Evolutionary conservation across 2,329 filamentous ascomycete genomes (phyloP).

Genomic region (Pestalotiopsis sp.): DNA sequence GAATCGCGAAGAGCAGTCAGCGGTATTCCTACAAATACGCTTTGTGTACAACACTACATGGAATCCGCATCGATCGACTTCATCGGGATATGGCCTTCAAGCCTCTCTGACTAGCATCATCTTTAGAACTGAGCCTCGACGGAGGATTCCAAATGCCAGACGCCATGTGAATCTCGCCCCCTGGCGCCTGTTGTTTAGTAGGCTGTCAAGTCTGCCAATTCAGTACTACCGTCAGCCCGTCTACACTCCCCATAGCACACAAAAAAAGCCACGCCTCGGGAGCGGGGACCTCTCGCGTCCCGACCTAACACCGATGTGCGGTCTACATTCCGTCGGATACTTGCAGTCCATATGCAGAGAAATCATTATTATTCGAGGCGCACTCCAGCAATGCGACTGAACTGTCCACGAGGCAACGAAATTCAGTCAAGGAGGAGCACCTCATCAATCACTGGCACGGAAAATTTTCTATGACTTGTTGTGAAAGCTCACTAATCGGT

Average conservation of each 20-base stretch:
- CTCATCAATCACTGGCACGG: background rate
- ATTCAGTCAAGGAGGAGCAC: background rate
- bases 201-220: background rate
- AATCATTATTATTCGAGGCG: background rate
- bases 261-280: background rate
- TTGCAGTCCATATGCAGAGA: background rate
- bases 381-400: background rate
- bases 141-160: too few relatives aligned
- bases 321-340: background rate
- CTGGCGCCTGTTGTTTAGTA: background rate
- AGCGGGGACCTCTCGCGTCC: conserved; percentile 12
- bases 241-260: background rate
- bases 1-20: background rate
- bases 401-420: background rate
- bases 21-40: background rate
- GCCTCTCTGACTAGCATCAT: too few relatives aligned
- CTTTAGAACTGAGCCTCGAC: too few relatives aligned
- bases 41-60: background rate
- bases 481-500: background rate
- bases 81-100: too few relatives aligned
- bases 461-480: background rate
- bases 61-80: background rate
- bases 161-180: too few relatives aligned
- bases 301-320: conserved; percentile 8
- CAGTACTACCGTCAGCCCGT: background rate